Evolutionary conservation across 768 basidiomycete species (phyloP).

Genomic region (Pleurotus cornucopiae): DNA sequence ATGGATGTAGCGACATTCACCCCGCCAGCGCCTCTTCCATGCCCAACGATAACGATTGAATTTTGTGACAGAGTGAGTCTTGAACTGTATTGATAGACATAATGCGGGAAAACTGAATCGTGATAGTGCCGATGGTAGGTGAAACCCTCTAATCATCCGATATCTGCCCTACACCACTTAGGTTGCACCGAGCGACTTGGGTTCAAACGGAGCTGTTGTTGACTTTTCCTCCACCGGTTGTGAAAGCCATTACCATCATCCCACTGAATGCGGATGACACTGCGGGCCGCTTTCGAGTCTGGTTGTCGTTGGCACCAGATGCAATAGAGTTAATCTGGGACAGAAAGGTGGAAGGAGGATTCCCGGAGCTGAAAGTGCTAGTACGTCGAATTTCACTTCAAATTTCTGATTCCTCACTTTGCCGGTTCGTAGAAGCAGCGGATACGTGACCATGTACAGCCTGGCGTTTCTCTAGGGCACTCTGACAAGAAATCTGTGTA

Average conservation of each 20-base stretch:
- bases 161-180: slow-evolving; percentile 24
- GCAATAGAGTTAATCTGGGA: slow-evolving; percentile 72
- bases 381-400: slow-evolving; percentile 36
- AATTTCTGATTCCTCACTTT: not conserved
- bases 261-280: slow-evolving; percentile 80
- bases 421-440: slow-evolving; percentile 69
- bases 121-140: slow-evolving; percentile 76
- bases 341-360: slow-evolving; percentile 85
- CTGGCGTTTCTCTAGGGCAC: slow-evolving; percentile 80
- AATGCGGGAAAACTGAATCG: slow-evolving; percentile 2
- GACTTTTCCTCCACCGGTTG: slow-evolving; percentile 79
- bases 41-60: slow-evolving; percentile 72
- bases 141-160: not conserved
- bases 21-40: slow-evolving; percentile 37
- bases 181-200: slow-evolving; percentile 93
- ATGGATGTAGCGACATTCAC: slow-evolving; percentile 52
- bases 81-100: not conserved
- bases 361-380: slow-evolving; percentile 84
- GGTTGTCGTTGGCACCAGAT: slow-evolving; percentile 46
- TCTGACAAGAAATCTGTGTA: slow-evolving; percentile 61
- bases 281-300: slow-evolving; percentile 87
- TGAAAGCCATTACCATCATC: slow-evolving; percentile 65
- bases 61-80: slow-evolving; percentile 86
- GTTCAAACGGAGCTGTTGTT: slow-evolving; percentile 88
- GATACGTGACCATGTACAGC: slow-evolving; percentile 79